Evolutionary conservation across 148 eudicot genomes (phyloP).

Genomic region (Rhododendron henanense): DNA sequence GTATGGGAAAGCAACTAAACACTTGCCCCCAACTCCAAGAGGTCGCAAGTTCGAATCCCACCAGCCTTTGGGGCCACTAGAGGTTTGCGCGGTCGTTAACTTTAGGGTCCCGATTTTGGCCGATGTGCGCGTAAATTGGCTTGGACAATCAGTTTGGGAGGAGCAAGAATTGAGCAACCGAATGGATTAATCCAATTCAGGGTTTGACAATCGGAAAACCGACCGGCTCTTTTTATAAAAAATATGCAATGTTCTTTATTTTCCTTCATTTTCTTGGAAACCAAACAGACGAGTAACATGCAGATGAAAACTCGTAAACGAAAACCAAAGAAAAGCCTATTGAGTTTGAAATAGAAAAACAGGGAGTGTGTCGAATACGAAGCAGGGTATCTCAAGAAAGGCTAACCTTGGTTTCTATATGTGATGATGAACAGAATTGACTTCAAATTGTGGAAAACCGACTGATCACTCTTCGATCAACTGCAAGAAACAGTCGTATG

Average conservation of each 20-base stretch:
- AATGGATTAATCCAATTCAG: not conserved
- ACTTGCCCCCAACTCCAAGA: too few relatives aligned
- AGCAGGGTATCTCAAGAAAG: not conserved
- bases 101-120: too few relatives aligned
- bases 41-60: too few relatives aligned
- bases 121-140: too few relatives aligned
- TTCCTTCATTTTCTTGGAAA: not conserved
- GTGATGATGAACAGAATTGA: not conserved
- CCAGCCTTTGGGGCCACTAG: too few relatives aligned
- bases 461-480: not conserved
- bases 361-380: not conserved
- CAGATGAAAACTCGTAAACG: not conserved
- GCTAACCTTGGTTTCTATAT: not conserved
- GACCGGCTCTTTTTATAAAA: not conserved
- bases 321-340: too few relatives aligned
- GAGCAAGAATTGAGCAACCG: not conserved
- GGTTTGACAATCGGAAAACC: not conserved
- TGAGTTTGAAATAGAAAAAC: too few relatives aligned
- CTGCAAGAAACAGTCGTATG: not conserved
- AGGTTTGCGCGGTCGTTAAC: too few relatives aligned
- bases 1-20: too few relatives aligned
- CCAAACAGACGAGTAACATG: not conserved
- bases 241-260: not conserved
- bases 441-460: not conserved
- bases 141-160: not conserved